Evolutionary conservation across 1,284 basidiomycete genomes (phyloP).

Genomic region (Leccinum subrobustum): DNA sequence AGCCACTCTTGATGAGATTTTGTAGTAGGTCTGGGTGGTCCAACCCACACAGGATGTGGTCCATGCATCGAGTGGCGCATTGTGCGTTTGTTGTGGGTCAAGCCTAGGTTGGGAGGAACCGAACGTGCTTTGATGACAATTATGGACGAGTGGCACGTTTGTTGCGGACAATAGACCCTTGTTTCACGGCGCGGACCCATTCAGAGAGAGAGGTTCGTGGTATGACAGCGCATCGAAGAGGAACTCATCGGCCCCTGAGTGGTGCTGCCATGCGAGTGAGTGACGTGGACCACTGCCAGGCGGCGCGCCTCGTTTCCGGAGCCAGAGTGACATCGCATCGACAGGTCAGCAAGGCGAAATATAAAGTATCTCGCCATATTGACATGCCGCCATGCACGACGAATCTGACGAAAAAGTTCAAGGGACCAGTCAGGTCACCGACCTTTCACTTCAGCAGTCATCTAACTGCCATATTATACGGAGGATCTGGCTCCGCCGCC

Average conservation of each 20-base stretch:
- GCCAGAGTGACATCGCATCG: constrained; percentile 11
- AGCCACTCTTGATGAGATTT: neutral
- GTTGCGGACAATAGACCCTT: constrained; percentile 3
- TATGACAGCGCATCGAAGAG: neutral
- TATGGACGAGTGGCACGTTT: constrained; percentile 3
- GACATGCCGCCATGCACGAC: neutral
- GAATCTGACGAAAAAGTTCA: constrained; percentile 5
- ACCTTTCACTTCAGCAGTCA: constrained; percentile 1
- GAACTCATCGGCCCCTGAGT: constrained; percentile 2
- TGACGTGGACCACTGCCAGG: constrained; percentile 3
- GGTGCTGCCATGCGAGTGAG: constrained; percentile 4
- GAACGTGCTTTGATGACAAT: neutral
- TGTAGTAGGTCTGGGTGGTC: constrained; percentile 18
- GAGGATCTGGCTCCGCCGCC: neutral
- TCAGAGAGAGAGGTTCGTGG: neutral
- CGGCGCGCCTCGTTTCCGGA: constrained; percentile 5
- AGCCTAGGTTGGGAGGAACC: neutral
- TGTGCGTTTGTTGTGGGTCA: constrained; percentile 2
- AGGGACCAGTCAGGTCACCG: neutral
- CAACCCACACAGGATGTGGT: neutral
- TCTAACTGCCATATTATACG: neutral
- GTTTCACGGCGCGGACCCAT: neutral
- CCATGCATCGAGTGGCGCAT: constrained; percentile 9
- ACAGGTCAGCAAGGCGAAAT: neutral
- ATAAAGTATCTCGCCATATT: neutral